Evolutionary conservation across 495 filamentous ascomycete genomes (phyloP).

Genomic region (Paragyromitra xinjiangensis): DNA sequence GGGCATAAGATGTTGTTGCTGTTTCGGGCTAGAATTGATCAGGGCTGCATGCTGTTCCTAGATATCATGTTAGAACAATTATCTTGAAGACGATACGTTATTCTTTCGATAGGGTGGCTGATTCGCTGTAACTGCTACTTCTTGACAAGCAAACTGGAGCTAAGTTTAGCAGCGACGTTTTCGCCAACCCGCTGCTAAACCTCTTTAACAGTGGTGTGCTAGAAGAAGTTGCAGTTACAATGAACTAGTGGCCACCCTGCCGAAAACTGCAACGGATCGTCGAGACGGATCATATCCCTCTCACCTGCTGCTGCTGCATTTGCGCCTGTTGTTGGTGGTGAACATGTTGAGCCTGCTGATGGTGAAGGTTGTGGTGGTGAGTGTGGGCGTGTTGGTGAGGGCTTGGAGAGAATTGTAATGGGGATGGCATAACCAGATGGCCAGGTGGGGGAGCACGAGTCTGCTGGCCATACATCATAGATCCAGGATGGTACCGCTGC

Average conservation of each 20-base stretch:
- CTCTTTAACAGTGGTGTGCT: conserved; percentile 6
- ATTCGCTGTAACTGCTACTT: conserved; percentile 26
- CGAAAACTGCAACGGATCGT: conserved; percentile 33
- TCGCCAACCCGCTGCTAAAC: conserved; percentile 19
- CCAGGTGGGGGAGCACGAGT: conserved; percentile 41
- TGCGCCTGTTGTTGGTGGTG: conserved; percentile 44
- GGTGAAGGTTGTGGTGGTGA: conserved; percentile 50
- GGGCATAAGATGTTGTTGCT: conserved; percentile 48
- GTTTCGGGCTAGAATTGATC: conserved; percentile 49
- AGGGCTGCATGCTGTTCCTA: conserved; percentile 49
- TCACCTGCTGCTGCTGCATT: conserved; percentile 49
- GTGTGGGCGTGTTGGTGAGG: conserved; percentile 47
- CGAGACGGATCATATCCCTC: conserved; percentile 16
- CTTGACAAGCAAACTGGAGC: conserved; percentile 23
- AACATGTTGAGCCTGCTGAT: conserved; percentile 47
- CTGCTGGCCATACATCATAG: conserved; percentile 39
- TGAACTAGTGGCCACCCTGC: conserved; percentile 25
- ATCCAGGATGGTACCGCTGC: conserved; percentile 35
- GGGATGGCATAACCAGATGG: conserved; percentile 45
- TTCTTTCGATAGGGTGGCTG: conserved; percentile 8
- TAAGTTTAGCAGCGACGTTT: conserved; percentile 10
- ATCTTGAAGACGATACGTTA: conserved; percentile 4
- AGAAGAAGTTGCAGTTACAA: conserved; percentile 18
- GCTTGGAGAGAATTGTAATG: conserved; percentile 38
- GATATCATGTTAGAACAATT: conserved; percentile 29